phyloP scores from a whole-genome alignment of 805 yeast species.

The Priceomyces carsonii region DNA sequence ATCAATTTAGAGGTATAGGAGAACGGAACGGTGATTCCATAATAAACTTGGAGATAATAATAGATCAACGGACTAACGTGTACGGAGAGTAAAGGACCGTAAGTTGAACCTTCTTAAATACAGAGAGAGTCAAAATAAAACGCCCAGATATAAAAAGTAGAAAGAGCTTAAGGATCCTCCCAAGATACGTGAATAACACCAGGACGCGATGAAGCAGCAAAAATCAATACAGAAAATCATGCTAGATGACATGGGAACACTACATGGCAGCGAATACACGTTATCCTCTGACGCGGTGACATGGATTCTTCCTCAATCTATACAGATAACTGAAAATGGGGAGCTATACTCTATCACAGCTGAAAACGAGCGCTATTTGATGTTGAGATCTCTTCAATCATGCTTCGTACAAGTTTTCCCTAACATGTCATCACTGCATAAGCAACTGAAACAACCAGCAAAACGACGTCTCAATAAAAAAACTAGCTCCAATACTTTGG shows the following conservation, averaged over 20 bases:
- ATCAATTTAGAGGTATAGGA: too few species aligned
- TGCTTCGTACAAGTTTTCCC: slow-evolving; percentile 41
- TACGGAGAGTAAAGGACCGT: too few species aligned
- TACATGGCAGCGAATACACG: slow-evolving; percentile 31
- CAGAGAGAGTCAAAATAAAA: too few species aligned
- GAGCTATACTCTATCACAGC: slow-evolving; percentile 34
- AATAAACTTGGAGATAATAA: too few species aligned
- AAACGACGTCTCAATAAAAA: slow-evolving; percentile 8
- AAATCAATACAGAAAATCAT: slow-evolving; percentile 33
- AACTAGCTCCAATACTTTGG: slow-evolving; percentile 4
- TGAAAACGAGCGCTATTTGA: slow-evolving; percentile 26
- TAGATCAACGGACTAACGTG: too few species aligned
- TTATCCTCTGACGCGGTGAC: slow-evolving; percentile 38
- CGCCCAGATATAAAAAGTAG: neutral
- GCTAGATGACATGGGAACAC: slow-evolving; percentile 33
- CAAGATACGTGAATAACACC: neutral
- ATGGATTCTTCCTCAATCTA: slow-evolving; percentile 34
- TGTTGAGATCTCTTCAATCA: slow-evolving; percentile 37
- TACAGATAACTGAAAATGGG: slow-evolving; percentile 34
- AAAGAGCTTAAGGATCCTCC: neutral
- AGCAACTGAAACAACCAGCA: slow-evolving; percentile 6
- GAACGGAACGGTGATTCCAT: too few species aligned
- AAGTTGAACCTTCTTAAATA: too few species aligned
- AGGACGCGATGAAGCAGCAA: slow-evolving; percentile 14
- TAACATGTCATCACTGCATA: slow-evolving; percentile 13